phyloP scores from a whole-genome alignment of 2,329 filamentous ascomycete species.

The Microsporum ferrugineum region DNA sequence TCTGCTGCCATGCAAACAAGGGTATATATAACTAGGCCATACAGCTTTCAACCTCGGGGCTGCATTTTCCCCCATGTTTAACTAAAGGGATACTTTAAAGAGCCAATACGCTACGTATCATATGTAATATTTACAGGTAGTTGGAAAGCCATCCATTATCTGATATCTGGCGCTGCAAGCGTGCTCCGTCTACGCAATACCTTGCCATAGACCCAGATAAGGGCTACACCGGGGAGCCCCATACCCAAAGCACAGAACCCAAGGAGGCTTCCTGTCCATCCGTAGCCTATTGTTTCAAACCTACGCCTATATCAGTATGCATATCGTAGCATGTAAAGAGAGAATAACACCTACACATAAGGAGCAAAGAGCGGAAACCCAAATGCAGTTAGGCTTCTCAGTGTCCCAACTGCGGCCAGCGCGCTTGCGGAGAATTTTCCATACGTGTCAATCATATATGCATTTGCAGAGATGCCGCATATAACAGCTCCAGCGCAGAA shows the following conservation, averaged over 20 bases:
- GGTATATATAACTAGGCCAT: too few species aligned
- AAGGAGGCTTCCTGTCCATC: constrained; percentile 49
- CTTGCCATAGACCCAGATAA: neutral
- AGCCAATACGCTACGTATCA: neutral
- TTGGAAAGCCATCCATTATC: neutral
- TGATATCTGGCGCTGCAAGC: neutral
- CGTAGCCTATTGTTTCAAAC: neutral
- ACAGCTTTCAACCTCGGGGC: too few species aligned
- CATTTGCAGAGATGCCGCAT: constrained; percentile 17
- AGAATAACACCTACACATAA: constrained; percentile 25
- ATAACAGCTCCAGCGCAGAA: constrained; percentile 10
- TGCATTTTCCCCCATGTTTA: too few species aligned
- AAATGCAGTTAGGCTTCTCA: constrained; percentile 38
- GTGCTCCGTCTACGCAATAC: neutral
- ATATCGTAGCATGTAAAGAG: constrained; percentile 11
- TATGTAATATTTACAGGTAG: neutral
- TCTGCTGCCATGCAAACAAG: too few species aligned
- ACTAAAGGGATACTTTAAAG: neutral
- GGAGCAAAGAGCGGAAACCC: constrained; percentile 42
- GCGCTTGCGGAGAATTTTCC: constrained; percentile 36
- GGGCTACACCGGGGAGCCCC: constrained; percentile 7
- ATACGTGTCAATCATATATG: constrained; percentile 50
- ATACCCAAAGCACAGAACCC: constrained; percentile 39
- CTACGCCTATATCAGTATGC: neutral
- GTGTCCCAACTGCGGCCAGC: constrained; percentile 37